Base-by-base conservation (phyloP, 208 protist genomes). In the Leptomonas pyrrhocoris region DNA sequence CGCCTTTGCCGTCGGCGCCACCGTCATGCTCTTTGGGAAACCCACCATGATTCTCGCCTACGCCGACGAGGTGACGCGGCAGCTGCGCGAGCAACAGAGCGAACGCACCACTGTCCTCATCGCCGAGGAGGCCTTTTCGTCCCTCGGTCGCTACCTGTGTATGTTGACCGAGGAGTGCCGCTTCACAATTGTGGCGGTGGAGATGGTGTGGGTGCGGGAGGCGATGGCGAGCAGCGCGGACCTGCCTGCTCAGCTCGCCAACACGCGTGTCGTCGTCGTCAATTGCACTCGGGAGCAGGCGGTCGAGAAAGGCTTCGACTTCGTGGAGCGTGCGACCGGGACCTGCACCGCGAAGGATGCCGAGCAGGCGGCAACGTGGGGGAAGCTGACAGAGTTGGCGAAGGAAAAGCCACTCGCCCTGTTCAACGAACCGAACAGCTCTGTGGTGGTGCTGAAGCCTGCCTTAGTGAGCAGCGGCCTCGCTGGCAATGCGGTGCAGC, bases 391-490 rank as follows among this genome's bases (percentile, higher is more conserved):
- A 43, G 25, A 68, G 15, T 19, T 77, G 2, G 77, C 77, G 13
- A 68, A 59, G 2, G 28, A 21, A 31, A 81, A 92, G 28, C 92
- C 87, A 2, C 71, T 96, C n/a, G 89, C 82, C 9, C 67, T 94
- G 42, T 86, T 83, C 40, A 84, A 80, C 36, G 88, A 93, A 51
- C 21, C 53, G 51, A 88, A 89, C 65, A 88, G 68, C 55, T 83
- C 88, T 18, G 84, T 96, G 2, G 85, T 96, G 2, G 58, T 96
- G 46, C 50, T 96, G 25, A 96, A 96, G 77, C 89, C 89, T 8
- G 85, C 92, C 58, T 58, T 89, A n/a, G 55, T 89, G 34, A 49
- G 73, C 46, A 42, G 58, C 57, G 60, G 73, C 0, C 51, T 67
- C 0, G 80, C 75, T 23, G 92, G 87, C 36, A 83, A 62, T 28